Evolutionary conservation across 1,284 basidiomycete genomes (phyloP).

Genomic region (Somion occarium): DNA sequence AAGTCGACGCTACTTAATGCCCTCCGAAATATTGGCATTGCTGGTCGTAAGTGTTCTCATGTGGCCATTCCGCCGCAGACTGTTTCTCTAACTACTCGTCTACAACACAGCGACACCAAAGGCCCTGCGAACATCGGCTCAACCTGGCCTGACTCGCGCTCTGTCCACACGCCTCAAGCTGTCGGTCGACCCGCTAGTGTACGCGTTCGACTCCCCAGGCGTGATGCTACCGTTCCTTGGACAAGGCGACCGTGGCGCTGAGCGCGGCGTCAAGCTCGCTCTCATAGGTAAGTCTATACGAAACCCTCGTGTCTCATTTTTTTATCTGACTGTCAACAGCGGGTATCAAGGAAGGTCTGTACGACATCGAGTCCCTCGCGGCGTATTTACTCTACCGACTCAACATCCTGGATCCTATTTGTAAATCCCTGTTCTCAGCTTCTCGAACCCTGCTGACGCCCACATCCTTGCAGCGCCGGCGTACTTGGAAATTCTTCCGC

Average conservation of each 20-base stretch:
- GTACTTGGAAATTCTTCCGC: constrained; percentile 61
- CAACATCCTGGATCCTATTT: constrained; percentile 69
- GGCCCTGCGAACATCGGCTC: constrained; percentile 84
- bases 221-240: constrained; percentile 98
- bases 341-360: constrained; percentile 92
- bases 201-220: constrained; percentile 94
- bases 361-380: constrained; percentile 80
- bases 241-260: constrained; percentile 75
- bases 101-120: constrained; percentile 75
- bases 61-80: background rate
- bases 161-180: constrained; percentile 83
- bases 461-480: constrained; percentile 45
- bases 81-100: background rate
- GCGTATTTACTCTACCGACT: constrained; percentile 88
- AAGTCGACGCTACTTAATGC: constrained; percentile 94
- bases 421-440: constrained; percentile 38
- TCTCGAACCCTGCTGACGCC: constrained; percentile 7
- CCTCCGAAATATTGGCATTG: constrained; percentile 84
- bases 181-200: constrained; percentile 75
- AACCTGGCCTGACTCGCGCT: constrained; percentile 84
- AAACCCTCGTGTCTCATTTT: background rate
- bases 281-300: constrained; percentile 65
- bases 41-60: constrained; percentile 56
- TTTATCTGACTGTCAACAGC: constrained; percentile 41
- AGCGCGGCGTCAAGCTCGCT: constrained; percentile 90